Conservation (phyloP, 129 eudicot genomes). For the Ambrosia trifida region DNA sequence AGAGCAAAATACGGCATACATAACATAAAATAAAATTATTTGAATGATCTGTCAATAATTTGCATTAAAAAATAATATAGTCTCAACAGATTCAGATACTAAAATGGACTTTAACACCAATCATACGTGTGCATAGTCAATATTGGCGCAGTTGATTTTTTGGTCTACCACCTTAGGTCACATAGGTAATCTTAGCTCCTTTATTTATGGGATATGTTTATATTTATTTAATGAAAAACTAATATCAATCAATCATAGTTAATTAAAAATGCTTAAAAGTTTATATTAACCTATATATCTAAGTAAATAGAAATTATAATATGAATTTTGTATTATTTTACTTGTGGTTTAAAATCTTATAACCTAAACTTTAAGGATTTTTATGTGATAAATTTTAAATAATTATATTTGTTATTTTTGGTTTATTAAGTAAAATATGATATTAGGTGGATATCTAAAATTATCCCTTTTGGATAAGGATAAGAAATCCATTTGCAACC, state of each 20-base stretch:
- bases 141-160: constrained; percentile 18
- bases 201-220: too few relatives aligned
- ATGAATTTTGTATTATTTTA: too few relatives aligned
- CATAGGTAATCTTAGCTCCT: neutral
- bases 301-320: neutral
- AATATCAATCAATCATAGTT: too few relatives aligned
- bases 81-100: constrained; percentile 14
- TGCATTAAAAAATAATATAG: neutral
- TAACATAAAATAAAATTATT: constrained; percentile 1
- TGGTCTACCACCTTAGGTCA: neutral
- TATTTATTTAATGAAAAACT: too few relatives aligned
- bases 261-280: too few relatives aligned
- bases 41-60: constrained; percentile 16
- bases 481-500: neutral
- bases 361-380: too few relatives aligned
- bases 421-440: neutral
- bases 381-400: neutral
- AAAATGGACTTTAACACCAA: constrained; percentile 21
- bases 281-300: neutral
- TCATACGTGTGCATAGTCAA: constrained; percentile 27
- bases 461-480: neutral
- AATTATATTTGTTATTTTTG: neutral
- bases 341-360: too few relatives aligned
- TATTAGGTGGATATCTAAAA: neutral
- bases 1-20: constrained; percentile 20